phyloP scores from a whole-genome alignment of 257 asterid species.

The Marsdenia floribunda region DNA sequence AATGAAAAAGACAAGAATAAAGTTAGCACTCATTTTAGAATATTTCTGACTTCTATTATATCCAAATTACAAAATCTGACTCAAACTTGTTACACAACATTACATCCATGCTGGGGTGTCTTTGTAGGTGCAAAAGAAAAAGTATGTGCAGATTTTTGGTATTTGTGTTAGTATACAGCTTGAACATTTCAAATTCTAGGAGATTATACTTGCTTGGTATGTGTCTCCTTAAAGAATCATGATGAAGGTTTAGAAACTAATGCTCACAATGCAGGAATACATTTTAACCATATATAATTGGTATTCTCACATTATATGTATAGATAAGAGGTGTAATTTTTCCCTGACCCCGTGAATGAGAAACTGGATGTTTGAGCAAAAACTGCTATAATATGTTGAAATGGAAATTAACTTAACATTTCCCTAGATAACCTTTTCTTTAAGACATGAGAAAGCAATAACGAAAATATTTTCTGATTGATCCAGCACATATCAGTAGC shows the following conservation, averaged over 20 bases:
- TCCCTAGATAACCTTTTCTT: background rate
- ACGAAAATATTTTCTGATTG: background rate
- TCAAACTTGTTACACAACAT: constrained; percentile 2
- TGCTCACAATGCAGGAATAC: background rate
- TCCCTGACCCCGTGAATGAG: background rate
- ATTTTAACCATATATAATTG: background rate
- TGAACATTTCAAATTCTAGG: background rate
- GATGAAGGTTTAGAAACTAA: background rate
- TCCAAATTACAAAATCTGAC: background rate
- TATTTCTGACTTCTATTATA: constrained; percentile 7
- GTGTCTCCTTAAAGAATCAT: background rate
- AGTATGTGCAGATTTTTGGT: background rate
- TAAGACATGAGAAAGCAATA: background rate
- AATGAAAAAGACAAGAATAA: constrained; percentile 17
- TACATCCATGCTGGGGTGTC: background rate
- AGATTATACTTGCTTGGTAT: background rate
- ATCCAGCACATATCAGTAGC: background rate
- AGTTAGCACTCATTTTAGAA: constrained; percentile 27
- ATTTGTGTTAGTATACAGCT: background rate
- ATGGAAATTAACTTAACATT: background rate
- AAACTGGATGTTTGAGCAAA: background rate
- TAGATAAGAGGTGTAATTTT: background rate
- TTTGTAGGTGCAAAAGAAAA: background rate
- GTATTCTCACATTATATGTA: background rate
- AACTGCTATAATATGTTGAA: background rate